A percentile compares a stretch with the other conserved stretches of the same genome.
phyloP scores from a whole-genome alignment of 352 stramenopile species.

The Pythium aquatile region DNA sequence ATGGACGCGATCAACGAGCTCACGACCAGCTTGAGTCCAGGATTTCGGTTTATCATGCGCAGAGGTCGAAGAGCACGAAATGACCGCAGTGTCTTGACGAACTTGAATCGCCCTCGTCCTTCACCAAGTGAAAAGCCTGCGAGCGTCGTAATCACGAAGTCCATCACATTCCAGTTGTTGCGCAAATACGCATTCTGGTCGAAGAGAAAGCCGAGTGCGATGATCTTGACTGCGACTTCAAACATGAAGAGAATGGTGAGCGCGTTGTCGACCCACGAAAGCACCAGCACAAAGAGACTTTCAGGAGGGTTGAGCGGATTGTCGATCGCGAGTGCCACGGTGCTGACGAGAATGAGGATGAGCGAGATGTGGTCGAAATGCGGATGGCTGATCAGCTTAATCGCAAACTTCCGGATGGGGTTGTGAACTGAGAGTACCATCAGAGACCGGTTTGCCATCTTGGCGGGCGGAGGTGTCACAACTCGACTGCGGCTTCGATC shows the following conservation, averaged over 20 bases:
- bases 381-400: slow-evolving; percentile 40
- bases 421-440: slow-evolving; percentile 49
- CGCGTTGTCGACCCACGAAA: slow-evolving; percentile 50
- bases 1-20: slow-evolving; percentile 80
- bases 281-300: slow-evolving; percentile 17
- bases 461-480: not conserved
- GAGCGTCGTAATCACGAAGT: slow-evolving; percentile 75
- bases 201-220: slow-evolving; percentile 63
- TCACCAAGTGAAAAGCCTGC: slow-evolving; percentile 33
- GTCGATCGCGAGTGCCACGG: slow-evolving; percentile 68
- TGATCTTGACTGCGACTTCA: slow-evolving; percentile 78
- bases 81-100: slow-evolving; percentile 52
- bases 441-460: slow-evolving; percentile 39
- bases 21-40: slow-evolving; percentile 84
- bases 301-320: slow-evolving; percentile 60
- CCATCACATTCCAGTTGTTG: slow-evolving; percentile 82
- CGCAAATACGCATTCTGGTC: slow-evolving; percentile 59
- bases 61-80: slow-evolving; percentile 71
- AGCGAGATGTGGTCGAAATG: slow-evolving; percentile 70
- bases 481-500: slow-evolving; percentile 10
- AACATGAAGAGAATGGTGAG: slow-evolving; percentile 68
- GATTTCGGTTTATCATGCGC: slow-evolving; percentile 73
- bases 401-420: slow-evolving; percentile 36
- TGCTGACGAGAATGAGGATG: slow-evolving; percentile 60
- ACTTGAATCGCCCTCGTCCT: slow-evolving; percentile 2